phyloP scores from a whole-genome alignment of 1,139 yeast species.

The Scheffersomyces lignicola region DNA sequence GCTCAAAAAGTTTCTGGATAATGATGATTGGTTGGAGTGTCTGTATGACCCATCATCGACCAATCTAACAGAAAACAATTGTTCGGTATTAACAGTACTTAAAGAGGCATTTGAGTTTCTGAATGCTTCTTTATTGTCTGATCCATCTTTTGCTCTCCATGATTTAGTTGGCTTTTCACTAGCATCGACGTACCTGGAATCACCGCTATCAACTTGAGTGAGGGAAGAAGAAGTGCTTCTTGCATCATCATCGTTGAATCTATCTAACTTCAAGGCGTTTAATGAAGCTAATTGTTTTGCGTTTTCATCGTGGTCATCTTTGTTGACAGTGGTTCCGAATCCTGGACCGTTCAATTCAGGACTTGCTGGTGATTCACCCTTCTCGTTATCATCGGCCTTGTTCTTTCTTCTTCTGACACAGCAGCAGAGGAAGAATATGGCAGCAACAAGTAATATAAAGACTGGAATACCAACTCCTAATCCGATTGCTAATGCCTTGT shows the following conservation, averaged over 20 bases:
- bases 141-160: slow-evolving; percentile 63
- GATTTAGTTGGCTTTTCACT: slow-evolving; percentile 55
- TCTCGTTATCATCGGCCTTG: slow-evolving; percentile 29
- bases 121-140: slow-evolving; percentile 24
- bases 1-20: slow-evolving; percentile 23
- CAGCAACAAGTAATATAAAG: slow-evolving; percentile 47
- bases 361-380: slow-evolving; percentile 12
- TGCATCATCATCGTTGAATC: slow-evolving; percentile 22
- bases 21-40: slow-evolving; percentile 32
- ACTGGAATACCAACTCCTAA: slow-evolving; percentile 85
- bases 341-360: slow-evolving; percentile 40
- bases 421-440: slow-evolving; percentile 56
- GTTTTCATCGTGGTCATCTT: slow-evolving; percentile 7
- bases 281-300: slow-evolving; percentile 45
- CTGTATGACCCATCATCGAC: slow-evolving; percentile 57
- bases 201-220: slow-evolving; percentile 39
- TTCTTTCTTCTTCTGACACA: slow-evolving; percentile 51
- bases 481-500: slow-evolving; percentile 69
- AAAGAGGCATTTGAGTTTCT: slow-evolving; percentile 64
- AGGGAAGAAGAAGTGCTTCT: slow-evolving; percentile 33
- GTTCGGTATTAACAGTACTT: slow-evolving; percentile 86
- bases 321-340: slow-evolving; percentile 17
- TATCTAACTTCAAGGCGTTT: slow-evolving; percentile 55
- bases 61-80: slow-evolving; percentile 74
- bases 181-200: slow-evolving; percentile 32